phyloP scores from a whole-genome alignment of 179 eudicot species.

The Kewa caespitosa region DNA sequence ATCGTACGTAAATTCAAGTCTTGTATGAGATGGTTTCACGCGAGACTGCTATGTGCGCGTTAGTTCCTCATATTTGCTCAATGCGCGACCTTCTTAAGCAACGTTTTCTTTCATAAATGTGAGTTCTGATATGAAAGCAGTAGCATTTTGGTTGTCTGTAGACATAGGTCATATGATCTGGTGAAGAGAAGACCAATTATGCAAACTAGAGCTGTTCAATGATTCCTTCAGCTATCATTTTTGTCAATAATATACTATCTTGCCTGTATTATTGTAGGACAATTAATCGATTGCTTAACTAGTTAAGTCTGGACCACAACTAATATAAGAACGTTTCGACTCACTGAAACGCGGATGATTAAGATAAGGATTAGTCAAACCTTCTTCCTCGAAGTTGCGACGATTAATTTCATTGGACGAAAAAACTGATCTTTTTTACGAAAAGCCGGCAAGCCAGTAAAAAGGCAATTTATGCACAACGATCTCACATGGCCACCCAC shows the following conservation, averaged over 20 bases:
- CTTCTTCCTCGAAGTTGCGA: conserved; percentile 1
- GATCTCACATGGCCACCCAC: neutral
- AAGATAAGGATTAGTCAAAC: conserved; percentile 7
- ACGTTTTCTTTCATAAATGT: too few relatives aligned
- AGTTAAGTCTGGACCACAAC: neutral
- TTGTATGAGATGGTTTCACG: too few relatives aligned
- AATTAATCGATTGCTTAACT: neutral
- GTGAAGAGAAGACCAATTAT: too few relatives aligned
- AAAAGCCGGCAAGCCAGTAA: neutral
- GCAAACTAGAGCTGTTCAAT: too few relatives aligned
- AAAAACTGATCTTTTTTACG: neutral
- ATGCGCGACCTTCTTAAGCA: too few relatives aligned
- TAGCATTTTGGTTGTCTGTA: too few relatives aligned
- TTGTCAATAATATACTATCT: neutral
- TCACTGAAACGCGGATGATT: neutral
- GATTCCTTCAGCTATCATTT: too few relatives aligned
- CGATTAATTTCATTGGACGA: neutral
- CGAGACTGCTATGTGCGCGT: too few relatives aligned
- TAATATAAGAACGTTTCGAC: neutral
- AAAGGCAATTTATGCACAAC: neutral
- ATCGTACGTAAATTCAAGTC: too few relatives aligned
- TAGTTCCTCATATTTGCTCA: too few relatives aligned
- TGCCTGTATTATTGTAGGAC: neutral
- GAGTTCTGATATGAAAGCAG: too few relatives aligned
- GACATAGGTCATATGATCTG: too few relatives aligned